phyloP scores from a whole-genome alignment of 345 rosid species.

The Eucalyptus cloeziana region DNA sequence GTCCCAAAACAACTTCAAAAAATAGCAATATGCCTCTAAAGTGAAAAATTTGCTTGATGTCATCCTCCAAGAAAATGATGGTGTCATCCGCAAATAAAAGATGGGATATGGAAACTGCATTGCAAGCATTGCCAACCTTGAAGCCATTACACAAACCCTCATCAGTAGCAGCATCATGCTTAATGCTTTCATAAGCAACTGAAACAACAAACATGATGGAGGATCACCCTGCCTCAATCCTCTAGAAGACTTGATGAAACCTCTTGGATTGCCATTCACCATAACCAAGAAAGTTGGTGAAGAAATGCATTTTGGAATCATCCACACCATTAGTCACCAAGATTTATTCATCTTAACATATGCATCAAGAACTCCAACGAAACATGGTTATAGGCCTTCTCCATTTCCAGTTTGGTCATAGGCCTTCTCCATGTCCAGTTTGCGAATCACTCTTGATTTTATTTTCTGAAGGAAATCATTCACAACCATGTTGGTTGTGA shows the following conservation, averaged over 20 bases:
- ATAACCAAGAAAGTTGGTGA: neutral
- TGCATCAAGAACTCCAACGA: neutral
- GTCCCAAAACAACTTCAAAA: neutral
- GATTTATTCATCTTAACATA: neutral
- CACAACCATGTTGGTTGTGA: neutral
- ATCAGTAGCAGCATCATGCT: neutral
- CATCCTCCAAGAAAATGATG: neutral
- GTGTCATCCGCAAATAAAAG: neutral
- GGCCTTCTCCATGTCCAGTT: neutral
- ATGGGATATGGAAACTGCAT: neutral
- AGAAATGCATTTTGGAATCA: neutral
- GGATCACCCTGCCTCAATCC: neutral
- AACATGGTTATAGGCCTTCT: neutral
- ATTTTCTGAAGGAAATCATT: neutral
- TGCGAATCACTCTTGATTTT: neutral
- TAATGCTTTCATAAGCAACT: neutral
- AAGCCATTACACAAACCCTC: neutral
- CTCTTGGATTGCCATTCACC: neutral
- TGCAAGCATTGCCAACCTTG: neutral
- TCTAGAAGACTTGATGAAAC: neutral
- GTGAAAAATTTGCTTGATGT: neutral
- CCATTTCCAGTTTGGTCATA: neutral
- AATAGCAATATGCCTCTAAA: neutral
- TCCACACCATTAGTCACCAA: neutral
- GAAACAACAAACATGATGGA: neutral